These are phyloP conservation scores for Epithele typhae DNA, from an alignment of 768 basidiomycete species.

Conservation along the genomic window DNA sequence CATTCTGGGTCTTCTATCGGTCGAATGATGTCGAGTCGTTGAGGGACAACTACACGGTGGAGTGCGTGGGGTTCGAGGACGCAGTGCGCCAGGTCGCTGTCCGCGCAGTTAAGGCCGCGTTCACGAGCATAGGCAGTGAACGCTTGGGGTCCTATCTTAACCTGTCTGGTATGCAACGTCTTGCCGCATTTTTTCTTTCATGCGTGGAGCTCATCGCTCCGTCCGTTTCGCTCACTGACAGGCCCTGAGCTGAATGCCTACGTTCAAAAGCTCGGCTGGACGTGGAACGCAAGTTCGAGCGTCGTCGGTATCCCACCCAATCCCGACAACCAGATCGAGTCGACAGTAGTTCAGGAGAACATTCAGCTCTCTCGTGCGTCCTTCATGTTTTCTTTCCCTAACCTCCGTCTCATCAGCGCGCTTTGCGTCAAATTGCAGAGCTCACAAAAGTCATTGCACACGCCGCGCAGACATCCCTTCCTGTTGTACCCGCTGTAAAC, in stretches of 20 bases:
- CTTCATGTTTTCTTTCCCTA: neutral
- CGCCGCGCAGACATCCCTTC: conserved; percentile 43
- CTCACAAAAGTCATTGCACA: conserved; percentile 74
- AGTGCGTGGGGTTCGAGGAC: conserved; percentile 79
- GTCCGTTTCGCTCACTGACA: too few relatives aligned
- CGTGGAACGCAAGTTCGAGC: conserved; percentile 44
- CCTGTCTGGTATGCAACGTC: conserved; percentile 46
- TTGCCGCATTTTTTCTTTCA: too few relatives aligned
- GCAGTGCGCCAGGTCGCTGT: conserved; percentile 75
- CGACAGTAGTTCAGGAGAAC: conserved; percentile 78
- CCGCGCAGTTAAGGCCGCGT: conserved; percentile 73
- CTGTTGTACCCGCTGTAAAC: conserved; percentile 11
- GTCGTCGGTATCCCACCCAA: conserved; percentile 74
- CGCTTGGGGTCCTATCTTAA: conserved; percentile 71
- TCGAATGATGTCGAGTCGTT: conserved; percentile 67
- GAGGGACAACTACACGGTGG: conserved; percentile 83
- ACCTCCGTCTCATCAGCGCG: conserved; percentile 1
- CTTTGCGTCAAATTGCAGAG: conserved; percentile 40
- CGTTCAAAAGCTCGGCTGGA: conserved; percentile 66
- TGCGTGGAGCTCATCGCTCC: too few relatives aligned
- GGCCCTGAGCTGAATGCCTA: conserved; percentile 58
- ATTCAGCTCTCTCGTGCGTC: conserved; percentile 77
- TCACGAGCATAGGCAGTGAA: conserved; percentile 64
- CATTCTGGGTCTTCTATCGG: conserved; percentile 76
- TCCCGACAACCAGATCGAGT: conserved; percentile 85